These are phyloP conservation scores for Tricholoma hemisulphureum DNA, from an alignment of 768 basidiomycete species.

Conservation along the genomic window DNA sequence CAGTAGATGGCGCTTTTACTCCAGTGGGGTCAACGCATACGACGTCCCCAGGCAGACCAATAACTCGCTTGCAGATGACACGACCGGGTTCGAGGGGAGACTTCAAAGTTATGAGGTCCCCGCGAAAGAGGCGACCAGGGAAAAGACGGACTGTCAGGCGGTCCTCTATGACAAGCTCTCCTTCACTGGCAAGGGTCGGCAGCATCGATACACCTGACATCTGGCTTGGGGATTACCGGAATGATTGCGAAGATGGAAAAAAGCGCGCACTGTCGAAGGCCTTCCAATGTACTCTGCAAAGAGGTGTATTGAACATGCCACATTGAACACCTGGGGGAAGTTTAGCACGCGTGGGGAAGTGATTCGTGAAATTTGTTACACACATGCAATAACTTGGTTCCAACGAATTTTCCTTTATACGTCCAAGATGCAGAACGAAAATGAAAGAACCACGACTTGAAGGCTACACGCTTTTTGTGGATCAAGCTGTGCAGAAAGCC, in stretches of 20 bases:
- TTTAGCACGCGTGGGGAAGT: neutral
- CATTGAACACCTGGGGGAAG: constrained; percentile 48
- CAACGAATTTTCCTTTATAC: constrained; percentile 15
- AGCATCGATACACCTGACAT: constrained; percentile 79
- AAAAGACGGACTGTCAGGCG: constrained; percentile 52
- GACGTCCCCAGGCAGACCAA: constrained; percentile 87
- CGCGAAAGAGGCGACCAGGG: constrained; percentile 55
- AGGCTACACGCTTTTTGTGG: neutral
- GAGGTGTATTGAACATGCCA: constrained; percentile 58
- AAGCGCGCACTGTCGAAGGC: constrained; percentile 44
- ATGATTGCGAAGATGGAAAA: constrained; percentile 5
- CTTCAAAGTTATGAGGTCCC: constrained; percentile 71
- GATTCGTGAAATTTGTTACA: neutral
- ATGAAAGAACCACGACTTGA: neutral
- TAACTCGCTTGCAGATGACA: constrained; percentile 82
- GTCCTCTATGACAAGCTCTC: constrained; percentile 66
- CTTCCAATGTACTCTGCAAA: constrained; percentile 61
- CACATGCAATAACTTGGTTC: constrained; percentile 18
- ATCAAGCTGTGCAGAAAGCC: neutral
- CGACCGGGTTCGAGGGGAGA: constrained; percentile 68
- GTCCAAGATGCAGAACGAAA: constrained; percentile 17
- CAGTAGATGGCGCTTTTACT: constrained; percentile 54
- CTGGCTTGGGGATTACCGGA: constrained; percentile 34
- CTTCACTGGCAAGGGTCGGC: constrained; percentile 60
- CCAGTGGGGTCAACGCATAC: constrained; percentile 88